A percentile compares a stretch with the other conserved stretches of the same genome.
These are phyloP conservation scores for Simplicillium sp. DNA, from an alignment of 2,329 filamentous ascomycete species.

Conservation along the genomic window DNA sequence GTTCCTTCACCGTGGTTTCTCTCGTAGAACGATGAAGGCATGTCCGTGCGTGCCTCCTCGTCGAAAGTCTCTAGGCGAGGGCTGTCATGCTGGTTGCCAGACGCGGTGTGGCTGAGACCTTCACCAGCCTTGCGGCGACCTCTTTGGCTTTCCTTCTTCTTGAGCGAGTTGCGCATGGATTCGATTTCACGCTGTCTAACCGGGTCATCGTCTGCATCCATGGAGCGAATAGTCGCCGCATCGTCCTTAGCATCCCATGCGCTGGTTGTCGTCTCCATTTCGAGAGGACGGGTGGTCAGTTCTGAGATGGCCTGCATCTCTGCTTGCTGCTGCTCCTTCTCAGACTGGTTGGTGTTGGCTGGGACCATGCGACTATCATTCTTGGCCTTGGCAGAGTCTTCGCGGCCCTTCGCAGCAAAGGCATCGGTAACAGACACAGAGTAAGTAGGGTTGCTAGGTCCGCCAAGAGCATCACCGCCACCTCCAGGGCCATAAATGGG, in stretches of 20 bases:
- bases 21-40: conserved; percentile 10
- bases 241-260: conserved; percentile 17
- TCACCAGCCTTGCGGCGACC: conserved; percentile 41
- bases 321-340: conserved; percentile 17
- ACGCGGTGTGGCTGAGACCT: conserved; percentile 22
- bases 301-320: conserved; percentile 36
- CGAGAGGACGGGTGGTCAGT: conserved; percentile 29
- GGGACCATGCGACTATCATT: conserved; percentile 60
- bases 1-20: no score
- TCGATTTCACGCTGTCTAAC: conserved; percentile 28
- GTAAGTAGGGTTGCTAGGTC: conserved; percentile 69
- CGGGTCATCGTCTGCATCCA: conserved; percentile 14
- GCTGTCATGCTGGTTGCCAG: conserved; percentile 13
- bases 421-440: conserved; percentile 66
- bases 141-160: conserved; percentile 34
- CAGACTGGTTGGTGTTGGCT: conserved; percentile 15
- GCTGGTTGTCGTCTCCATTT: conserved; percentile 9
- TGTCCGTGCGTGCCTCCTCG: conserved; percentile 30
- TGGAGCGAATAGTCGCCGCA: conserved; percentile 14
- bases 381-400: conserved; percentile 43
- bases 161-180: conserved; percentile 23
- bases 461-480: conserved; percentile 51
- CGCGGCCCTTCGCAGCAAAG: conserved; percentile 54
- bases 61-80: conserved; percentile 27
- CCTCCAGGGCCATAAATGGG: conserved; percentile 79